Evolutionary conservation across 306 rosid genomes (phyloP).

Genomic region (Datisca glomerata): DNA sequence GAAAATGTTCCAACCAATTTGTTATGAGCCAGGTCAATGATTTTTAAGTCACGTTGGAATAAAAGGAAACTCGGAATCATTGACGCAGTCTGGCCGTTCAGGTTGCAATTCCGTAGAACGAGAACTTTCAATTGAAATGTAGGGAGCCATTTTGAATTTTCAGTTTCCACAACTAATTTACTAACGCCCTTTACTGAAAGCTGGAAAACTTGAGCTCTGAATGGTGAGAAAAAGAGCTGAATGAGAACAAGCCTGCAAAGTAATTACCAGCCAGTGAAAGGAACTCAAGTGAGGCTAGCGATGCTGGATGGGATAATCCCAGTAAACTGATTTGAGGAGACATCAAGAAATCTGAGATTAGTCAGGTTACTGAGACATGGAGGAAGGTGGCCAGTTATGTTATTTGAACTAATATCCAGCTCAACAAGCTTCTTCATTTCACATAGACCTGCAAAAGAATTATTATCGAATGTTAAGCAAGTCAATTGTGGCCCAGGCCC

Average conservation of each 20-base stretch:
- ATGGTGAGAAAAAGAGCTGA: conserved; percentile 11
- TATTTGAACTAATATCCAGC: conserved; percentile 4
- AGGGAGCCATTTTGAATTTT: neutral
- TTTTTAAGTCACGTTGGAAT: neutral
- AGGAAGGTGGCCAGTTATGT: conserved; percentile 8
- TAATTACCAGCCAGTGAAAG: conserved; percentile 6
- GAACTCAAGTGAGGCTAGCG: conserved; percentile 1
- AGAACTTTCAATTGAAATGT: conserved; percentile 9
- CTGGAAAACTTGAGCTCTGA: conserved; percentile 5
- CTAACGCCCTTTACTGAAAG: conserved; percentile 1
- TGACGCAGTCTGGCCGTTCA: neutral
- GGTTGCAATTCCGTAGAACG: neutral
- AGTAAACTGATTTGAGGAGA: conserved; percentile 4
- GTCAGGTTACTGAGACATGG: conserved; percentile 11
- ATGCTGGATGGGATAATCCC: conserved; percentile 8
- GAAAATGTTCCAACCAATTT: conserved; percentile 2
- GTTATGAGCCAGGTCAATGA: conserved; percentile 3
- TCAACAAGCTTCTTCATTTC: conserved; percentile 1
- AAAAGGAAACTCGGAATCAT: conserved; percentile 1
- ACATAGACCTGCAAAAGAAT: conserved; percentile 6
- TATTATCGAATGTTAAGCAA: too few relatives aligned
- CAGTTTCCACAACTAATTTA: conserved; percentile 12
- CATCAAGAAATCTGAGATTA: conserved; percentile 6
- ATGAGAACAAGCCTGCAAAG: conserved; percentile 8
- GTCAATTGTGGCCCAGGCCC: too few relatives aligned